Conservation (phyloP, 352 stramenopile genomes). For the Globisporangium radiosum region DNA sequence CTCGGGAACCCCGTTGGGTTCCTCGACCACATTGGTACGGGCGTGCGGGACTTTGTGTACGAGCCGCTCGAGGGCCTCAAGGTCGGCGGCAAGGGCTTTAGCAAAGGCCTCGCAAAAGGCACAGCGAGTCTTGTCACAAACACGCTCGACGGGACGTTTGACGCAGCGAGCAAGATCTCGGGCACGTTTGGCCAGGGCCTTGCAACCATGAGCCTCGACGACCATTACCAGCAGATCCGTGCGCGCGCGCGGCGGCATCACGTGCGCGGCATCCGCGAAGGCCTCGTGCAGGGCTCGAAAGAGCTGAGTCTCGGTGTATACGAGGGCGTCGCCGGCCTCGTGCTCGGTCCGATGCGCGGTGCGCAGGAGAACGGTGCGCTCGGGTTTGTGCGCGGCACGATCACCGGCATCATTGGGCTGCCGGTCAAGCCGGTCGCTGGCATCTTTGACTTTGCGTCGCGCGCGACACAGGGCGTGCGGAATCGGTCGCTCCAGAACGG, state of each 20-base stretch:
- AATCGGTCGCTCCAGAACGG: constrained; percentile 79
- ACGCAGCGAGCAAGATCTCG: constrained; percentile 85
- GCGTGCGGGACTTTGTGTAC: constrained; percentile 95
- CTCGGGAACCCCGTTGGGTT: constrained; percentile 85
- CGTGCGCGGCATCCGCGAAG: constrained; percentile 73
- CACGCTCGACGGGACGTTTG: constrained; percentile 82
- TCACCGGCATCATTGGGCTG: constrained; percentile 83
- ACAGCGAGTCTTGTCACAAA: constrained; percentile 85
- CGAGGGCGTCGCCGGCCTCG: constrained; percentile 75
- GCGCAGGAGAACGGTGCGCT: constrained; percentile 73
- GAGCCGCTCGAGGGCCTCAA: constrained; percentile 92
- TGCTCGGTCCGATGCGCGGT: constrained; percentile 78
- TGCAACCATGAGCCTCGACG: constrained; percentile 79
- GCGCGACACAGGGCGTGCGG: constrained; percentile 77
- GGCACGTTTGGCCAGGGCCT: constrained; percentile 85
- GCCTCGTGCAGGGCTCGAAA: constrained; percentile 76
- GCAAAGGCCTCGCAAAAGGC: constrained; percentile 80
- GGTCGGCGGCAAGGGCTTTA: constrained; percentile 80
- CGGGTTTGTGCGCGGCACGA: constrained; percentile 80
- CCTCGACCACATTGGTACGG: constrained; percentile 93
- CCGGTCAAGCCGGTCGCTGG: constrained; percentile 83
- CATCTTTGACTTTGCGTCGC: constrained; percentile 88
- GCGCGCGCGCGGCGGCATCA: constrained; percentile 69
- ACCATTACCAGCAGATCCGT: constrained; percentile 84
- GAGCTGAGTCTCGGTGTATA: constrained; percentile 81